Base-by-base conservation (phyloP, 805 yeast genomes). In the Starmera caribaea region DNA sequence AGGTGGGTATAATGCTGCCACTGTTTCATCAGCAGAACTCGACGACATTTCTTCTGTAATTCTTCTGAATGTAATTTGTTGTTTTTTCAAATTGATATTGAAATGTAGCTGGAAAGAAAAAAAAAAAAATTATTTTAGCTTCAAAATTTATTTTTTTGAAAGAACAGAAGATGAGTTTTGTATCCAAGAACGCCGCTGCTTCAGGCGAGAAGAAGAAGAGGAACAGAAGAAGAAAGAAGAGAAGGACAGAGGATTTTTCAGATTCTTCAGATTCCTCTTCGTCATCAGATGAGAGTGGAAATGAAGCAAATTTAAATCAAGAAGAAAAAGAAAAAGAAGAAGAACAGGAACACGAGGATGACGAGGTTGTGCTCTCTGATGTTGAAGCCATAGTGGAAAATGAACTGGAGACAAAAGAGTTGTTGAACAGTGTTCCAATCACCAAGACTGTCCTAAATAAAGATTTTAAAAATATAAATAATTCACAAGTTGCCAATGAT, bases 1-100 rank as follows among this genome's bases (percentile, higher is more conserved):
- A 1, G 95, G 94, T 2, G 98, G 98, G 49, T 85, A 92, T 33
- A 90, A 68, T 7, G 96, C 77, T 13, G 96, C 9, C n/a, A 33
- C 16, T 15, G 26, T 21, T 21, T 21, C 26, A 21, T 21, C 26
- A 21, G 26, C 6, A 21, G 26, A 21, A 21, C 8, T 21, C 26
- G 26, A 21, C 26, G 24, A 11, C 35, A 32, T 32, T 32, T 28
- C 30, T 28, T 10, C 12, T 13, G 30, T 10, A 28, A 28, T 28
- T 28, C 13, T 13, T 28, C 10, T 10, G 30, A 10, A 28, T n/a
- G n/a, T n/a, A n/a, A n/a, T n/a, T n/a, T n/a, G n/a, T n/a, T n/a
- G n/a, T n/a, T n/a, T n/a, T 21, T 16, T 15, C 15, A 31, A 31
- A 31, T 31, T 31, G 15, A 31, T 31, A 9, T 31, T n/a, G 3